Percentiles rank a stretch among this genome's conserved stretches.
These are phyloP conservation scores for Alternaria tenuissima DNA, from an alignment of 2,329 filamentous ascomycete species.

Conservation along the genomic window DNA sequence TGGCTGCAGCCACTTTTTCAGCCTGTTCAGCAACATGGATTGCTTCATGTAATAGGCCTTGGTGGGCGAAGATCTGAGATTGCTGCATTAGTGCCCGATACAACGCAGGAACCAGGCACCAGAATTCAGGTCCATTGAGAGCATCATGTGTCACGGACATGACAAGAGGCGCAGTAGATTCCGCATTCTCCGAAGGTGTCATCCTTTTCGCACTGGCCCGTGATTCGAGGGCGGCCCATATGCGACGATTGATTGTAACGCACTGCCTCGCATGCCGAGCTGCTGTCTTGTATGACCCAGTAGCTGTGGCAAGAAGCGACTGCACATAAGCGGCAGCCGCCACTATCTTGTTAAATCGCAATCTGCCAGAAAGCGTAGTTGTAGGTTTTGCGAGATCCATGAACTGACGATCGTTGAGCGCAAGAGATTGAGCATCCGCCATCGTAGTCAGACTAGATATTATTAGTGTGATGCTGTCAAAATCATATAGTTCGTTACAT, in stretches of 20 bases:
- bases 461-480: slow-evolving; percentile 22
- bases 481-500: slow-evolving; percentile 6
- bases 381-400: slow-evolving; percentile 42
- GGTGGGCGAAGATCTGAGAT: slow-evolving; percentile 79
- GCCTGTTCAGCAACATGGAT: slow-evolving; percentile 88
- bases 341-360: slow-evolving; percentile 60
- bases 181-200: slow-evolving; percentile 16
- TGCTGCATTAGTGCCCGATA: slow-evolving; percentile 76
- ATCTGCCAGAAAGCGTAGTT: slow-evolving; percentile 43
- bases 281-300: slow-evolving; percentile 56
- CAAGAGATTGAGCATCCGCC: slow-evolving; percentile 39
- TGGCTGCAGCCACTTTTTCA: slow-evolving; percentile 75
- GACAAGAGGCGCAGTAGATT: slow-evolving; percentile 37
- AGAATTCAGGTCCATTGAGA: slow-evolving; percentile 73
- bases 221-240: slow-evolving; percentile 62
- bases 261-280: slow-evolving; percentile 59
- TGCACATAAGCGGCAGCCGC: slow-evolving; percentile 70
- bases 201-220: slow-evolving; percentile 36
- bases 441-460: slow-evolving; percentile 38
- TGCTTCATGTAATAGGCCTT: slow-evolving; percentile 88
- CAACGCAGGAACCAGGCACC: slow-evolving; percentile 78
- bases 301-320: slow-evolving; percentile 70
- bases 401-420: slow-evolving; percentile 38
- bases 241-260: slow-evolving; percentile 59
- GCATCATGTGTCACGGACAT: slow-evolving; percentile 56